Evolutionary conservation across 352 stramenopile species (phyloP).

Genomic region (Globisporangium nunn): DNA sequence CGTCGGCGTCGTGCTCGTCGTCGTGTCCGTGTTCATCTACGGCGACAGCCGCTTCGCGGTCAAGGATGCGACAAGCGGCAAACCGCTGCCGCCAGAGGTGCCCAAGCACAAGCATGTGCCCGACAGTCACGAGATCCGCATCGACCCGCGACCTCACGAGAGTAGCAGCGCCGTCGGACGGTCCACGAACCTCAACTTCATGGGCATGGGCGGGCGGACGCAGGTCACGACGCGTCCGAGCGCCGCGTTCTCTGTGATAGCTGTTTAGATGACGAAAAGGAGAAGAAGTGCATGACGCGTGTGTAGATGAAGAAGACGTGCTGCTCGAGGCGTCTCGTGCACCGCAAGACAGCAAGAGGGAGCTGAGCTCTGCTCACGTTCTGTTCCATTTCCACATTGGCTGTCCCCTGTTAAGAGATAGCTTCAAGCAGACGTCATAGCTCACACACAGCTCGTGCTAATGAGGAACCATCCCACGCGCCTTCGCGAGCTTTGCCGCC

Average conservation of each 20-base stretch:
- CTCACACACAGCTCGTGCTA: constrained; percentile 3
- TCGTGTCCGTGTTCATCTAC: constrained; percentile 83
- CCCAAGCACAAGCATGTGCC: constrained; percentile 5
- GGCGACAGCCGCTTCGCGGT: constrained; percentile 72
- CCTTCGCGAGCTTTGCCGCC: constrained; percentile 47
- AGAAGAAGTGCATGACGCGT: background rate
- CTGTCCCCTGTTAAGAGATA: background rate
- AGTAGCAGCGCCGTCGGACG: constrained; percentile 13
- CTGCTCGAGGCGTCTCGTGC: background rate
- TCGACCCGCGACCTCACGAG: constrained; percentile 31
- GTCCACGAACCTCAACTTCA: background rate
- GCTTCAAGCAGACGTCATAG: background rate
- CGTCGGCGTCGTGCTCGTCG: constrained; percentile 65
- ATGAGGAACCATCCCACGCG: constrained; percentile 52
- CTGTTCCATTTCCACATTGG: background rate
- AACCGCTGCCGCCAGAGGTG: constrained; percentile 12
- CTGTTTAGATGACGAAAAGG: constrained; percentile 16
- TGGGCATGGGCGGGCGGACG: background rate
- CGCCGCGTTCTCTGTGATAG: constrained; percentile 27
- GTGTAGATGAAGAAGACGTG: background rate
- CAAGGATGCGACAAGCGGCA: constrained; percentile 22
- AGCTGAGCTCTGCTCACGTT: too few species aligned
- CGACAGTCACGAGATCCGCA: constrained; percentile 46
- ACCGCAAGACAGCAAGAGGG: too few species aligned
- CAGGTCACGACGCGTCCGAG: constrained; percentile 44